Evolutionary conservation across 2,329 filamentous ascomycete species (phyloP).

Genomic region (Periglandula ipomoeae): DNA sequence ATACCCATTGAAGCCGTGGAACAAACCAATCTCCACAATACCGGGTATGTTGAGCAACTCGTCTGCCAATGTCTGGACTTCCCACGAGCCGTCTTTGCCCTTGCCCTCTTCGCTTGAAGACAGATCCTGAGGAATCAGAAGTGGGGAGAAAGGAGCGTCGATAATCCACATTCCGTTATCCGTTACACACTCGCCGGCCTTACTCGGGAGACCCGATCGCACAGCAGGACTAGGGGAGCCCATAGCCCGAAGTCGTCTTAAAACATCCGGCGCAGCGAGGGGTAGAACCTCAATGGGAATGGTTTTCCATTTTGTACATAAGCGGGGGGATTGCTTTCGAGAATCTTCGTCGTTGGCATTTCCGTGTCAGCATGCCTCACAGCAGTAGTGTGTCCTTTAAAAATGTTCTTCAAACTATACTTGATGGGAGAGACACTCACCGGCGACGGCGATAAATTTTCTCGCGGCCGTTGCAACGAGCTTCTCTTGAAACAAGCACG

Average conservation of each 20-base stretch:
- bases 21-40: slow-evolving; percentile 86
- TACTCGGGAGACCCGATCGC: slow-evolving; percentile 62
- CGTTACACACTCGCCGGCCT: slow-evolving; percentile 66
- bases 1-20: slow-evolving; percentile 70
- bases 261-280: slow-evolving; percentile 68
- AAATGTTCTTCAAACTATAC: not conserved
- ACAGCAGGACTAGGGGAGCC: slow-evolving; percentile 65
- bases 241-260: slow-evolving; percentile 60
- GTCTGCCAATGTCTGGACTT: slow-evolving; percentile 64
- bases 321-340: slow-evolving; percentile 71
- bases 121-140: slow-evolving; percentile 54
- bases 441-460: slow-evolving; percentile 81
- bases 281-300: slow-evolving; percentile 94
- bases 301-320: slow-evolving; percentile 68
- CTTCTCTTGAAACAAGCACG: slow-evolving; percentile 98
- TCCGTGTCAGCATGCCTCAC: slow-evolving; percentile 2
- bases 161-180: slow-evolving; percentile 66
- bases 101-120: slow-evolving; percentile 39
- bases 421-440: slow-evolving; percentile 35
- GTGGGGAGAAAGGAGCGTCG: slow-evolving; percentile 75
- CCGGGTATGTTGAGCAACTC: slow-evolving; percentile 75
- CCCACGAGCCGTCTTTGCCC: slow-evolving; percentile 57
- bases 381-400: not conserved
- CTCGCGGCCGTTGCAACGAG: slow-evolving; percentile 76
- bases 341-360: slow-evolving; percentile 52